Evolutionary conservation across 495 filamentous ascomycete species (phyloP), one percentile per base, ranked within the genome.

Genomic region (Penicillium coffeae): DNA sequence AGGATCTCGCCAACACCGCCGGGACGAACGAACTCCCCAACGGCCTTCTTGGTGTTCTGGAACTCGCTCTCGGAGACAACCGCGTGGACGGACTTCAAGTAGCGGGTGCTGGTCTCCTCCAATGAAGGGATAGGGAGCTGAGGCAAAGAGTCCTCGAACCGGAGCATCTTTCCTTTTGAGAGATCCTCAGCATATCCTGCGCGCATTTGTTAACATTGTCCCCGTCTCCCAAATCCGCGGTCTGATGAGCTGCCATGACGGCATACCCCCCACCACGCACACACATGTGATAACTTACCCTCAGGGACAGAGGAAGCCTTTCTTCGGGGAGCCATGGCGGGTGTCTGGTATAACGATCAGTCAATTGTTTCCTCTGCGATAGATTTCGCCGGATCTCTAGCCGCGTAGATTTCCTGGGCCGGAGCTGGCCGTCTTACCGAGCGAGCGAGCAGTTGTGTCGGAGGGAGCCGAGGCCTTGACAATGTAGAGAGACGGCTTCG

Each of bases 111-210:
- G 6, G 94, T 97, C 76, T 99, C 94, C 69, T 97, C 86, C 47
- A 99, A 84, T 9, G 87, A 86, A 20, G 94, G 94, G 8, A 97
- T 90, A 9, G 93, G 94, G 16, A 99, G 79, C 38, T 77, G 82
- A 25, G 94, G 94, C 18, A 99, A 83, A 19, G 91, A 96, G 32
- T 97, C 89, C 71, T 99, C 90, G 70, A 93, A 99, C 37, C 94
- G 85, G 52, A 97, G 84, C 88, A 95, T 96, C 15, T 84, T 79
- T 52, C 91, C 90, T 69, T 94, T 96, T 55, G 86, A 86, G 61
- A 78, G 77, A 69, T 99, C 90, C 72, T 97, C 94, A 59, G 77
- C 85, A 76, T 97, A 97, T 47, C 89, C 93, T 93, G 54, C 12
- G 18, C 21, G n/a, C 32, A 34, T 36, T 21, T 12, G 14, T 48